phyloP scores from a whole-genome alignment of 2,329 filamentous ascomycete genomes.

The Beauveria pseudobassiana region DNA sequence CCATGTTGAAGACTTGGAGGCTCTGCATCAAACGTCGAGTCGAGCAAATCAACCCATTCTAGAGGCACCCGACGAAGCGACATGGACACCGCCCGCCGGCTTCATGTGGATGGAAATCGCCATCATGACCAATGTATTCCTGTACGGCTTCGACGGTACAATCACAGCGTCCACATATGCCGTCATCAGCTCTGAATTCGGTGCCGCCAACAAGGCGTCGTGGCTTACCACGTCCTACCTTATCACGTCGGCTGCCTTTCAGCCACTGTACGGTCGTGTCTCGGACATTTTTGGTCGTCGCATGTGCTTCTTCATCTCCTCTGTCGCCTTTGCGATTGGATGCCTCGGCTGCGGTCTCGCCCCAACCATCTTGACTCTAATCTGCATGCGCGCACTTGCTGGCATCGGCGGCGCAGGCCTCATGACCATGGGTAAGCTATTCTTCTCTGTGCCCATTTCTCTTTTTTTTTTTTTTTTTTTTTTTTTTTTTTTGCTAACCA shows the following conservation, averaged over 20 bases:
- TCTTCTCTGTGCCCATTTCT: not conserved
- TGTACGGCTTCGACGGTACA: conserved; percentile 63
- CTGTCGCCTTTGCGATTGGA: conserved; percentile 52
- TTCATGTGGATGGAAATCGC: conserved; percentile 53
- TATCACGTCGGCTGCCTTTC: conserved; percentile 63
- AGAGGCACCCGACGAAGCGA: conserved; percentile 15
- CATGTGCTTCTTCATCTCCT: conserved; percentile 56
- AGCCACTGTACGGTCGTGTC: conserved; percentile 63
- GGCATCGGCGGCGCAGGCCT: conserved; percentile 63
- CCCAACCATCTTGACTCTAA: conserved; percentile 49
- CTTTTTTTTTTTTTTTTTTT: not conserved
- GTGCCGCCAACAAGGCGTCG: conserved; percentile 63
- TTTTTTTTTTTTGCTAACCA: not conserved
- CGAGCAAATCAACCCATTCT: not conserved
- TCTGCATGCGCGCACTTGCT: conserved; percentile 58
- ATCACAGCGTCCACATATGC: conserved; percentile 68
- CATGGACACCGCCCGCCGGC: conserved; percentile 42
- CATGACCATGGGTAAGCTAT: conserved; percentile 56
- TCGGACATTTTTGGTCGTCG: conserved; percentile 63
- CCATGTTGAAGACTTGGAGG: not conserved
- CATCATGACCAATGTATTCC: conserved; percentile 58
- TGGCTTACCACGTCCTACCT: conserved; percentile 70
- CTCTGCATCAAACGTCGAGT: not conserved
- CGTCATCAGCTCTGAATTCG: conserved; percentile 67
- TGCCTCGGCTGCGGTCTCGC: conserved; percentile 60